Conservation (phyloP, 495 filamentous ascomycete genomes). For the Achaetomiella virescens region DNA sequence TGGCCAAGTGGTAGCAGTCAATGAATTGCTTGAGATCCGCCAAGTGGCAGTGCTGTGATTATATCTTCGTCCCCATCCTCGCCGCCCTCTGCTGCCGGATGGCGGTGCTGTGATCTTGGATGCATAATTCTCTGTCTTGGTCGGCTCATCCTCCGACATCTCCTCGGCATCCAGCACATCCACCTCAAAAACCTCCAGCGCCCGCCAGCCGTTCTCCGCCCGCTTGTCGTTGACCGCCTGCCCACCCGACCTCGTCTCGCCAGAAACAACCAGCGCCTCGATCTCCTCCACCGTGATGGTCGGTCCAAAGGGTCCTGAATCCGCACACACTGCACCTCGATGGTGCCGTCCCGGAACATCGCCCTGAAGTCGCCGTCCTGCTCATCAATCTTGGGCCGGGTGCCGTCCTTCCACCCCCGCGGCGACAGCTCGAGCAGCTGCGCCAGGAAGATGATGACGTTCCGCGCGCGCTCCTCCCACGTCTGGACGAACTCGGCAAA, state of each 20-base stretch:
- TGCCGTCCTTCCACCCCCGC: conserved; percentile 31
- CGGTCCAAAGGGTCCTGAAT: conserved; percentile 87
- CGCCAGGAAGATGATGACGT: conserved; percentile 63
- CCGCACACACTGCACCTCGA: conserved; percentile 65
- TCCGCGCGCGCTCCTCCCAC: conserved; percentile 66
- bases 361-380: conserved; percentile 36
- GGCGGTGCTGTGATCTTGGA: conserved; percentile 82
- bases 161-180: conserved; percentile 75
- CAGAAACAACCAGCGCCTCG: conserved; percentile 78
- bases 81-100: conserved; percentile 45
- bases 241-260: conserved; percentile 80
- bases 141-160: conserved; percentile 31
- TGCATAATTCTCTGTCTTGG: conserved; percentile 54
- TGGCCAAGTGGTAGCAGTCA: no score
- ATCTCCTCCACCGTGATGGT: conserved; percentile 79
- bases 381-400: conserved; percentile 18
- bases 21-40: neutral
- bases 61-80: conserved; percentile 12
- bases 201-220: conserved; percentile 67
- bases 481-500: conserved; percentile 70
- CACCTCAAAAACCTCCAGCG: conserved; percentile 80
- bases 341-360: conserved; percentile 35
- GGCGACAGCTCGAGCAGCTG: conserved; percentile 55
- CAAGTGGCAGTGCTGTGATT: neutral
- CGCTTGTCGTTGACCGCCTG: conserved; percentile 76